Evolutionary conservation across 2,329 filamentous ascomycete genomes (phyloP).

Genomic region (Trichophyton mentagrophytes): DNA sequence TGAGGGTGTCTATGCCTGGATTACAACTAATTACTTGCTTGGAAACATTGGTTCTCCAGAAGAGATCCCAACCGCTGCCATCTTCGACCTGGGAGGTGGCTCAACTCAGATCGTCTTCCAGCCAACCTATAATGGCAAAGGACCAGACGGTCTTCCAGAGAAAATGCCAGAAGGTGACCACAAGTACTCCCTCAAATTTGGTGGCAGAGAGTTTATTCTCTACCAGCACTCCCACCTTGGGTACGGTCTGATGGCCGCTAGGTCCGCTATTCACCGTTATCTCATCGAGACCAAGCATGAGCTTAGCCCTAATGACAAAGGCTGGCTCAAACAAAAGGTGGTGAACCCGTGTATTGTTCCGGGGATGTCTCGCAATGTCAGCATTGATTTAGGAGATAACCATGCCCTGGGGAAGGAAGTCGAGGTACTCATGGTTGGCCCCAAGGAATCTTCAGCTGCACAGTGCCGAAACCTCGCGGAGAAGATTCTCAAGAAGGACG

Average conservation of each 20-base stretch:
- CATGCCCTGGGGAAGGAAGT: conserved; percentile 54
- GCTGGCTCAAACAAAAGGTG: conserved; percentile 60
- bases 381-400: conserved; percentile 54
- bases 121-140: conserved; percentile 69
- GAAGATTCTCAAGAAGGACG: conserved; percentile 79
- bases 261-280: conserved; percentile 66
- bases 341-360: conserved; percentile 77
- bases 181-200: conserved; percentile 86
- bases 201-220: conserved; percentile 76
- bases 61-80: conserved; percentile 76
- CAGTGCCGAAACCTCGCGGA: conserved; percentile 87
- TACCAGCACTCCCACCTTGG: conserved; percentile 98
- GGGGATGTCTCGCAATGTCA: conserved; percentile 61
- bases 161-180: conserved; percentile 81
- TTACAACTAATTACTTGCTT: conserved; percentile 95
- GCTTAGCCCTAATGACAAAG: conserved; percentile 45
- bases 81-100: conserved; percentile 91
- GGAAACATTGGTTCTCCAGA: conserved; percentile 94
- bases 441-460: conserved; percentile 53
- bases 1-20: conserved; percentile 97
- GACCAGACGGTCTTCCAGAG: conserved; percentile 68
- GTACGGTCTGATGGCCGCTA: conserved; percentile 91
- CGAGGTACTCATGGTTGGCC: conserved; percentile 78
- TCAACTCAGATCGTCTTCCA: conserved; percentile 98
- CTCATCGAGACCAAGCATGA: conserved; percentile 61